Percentiles rank a stretch among this genome's conserved stretches.
These are phyloP conservation scores for Pharnaceum exiguum DNA, from an alignment of 148 eudicot species.

Conservation along the genomic window DNA sequence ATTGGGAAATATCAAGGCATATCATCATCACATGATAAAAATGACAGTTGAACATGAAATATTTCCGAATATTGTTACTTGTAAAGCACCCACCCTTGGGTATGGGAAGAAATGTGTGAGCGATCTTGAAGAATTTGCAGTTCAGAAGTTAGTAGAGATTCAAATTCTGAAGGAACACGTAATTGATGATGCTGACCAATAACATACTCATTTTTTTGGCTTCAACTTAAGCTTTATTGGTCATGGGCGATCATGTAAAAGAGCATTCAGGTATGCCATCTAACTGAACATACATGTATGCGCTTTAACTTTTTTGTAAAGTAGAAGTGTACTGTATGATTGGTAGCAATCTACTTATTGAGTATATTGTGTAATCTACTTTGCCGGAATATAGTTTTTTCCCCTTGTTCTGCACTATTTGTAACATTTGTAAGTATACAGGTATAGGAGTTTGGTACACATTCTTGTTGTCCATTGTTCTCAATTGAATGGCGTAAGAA, in stretches of 20 bases:
- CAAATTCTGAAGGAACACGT: constrained; percentile 23
- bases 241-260: background rate
- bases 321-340: no score
- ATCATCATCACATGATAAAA: constrained; percentile 27
- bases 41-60: constrained; percentile 28
- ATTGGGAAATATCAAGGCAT: constrained; percentile 29
- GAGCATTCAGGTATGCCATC: background rate
- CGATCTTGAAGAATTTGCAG: constrained; percentile 31
- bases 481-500: no score
- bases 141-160: constrained; percentile 23
- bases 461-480: no score
- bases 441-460: no score
- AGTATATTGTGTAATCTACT: no score
- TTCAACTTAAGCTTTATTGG: background rate
- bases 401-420: no score
- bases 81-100: constrained; percentile 29
- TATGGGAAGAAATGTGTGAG: constrained; percentile 27
- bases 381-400: no score
- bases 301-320: no score
- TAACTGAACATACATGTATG: background rate
- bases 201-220: no score
- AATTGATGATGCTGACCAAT: background rate
- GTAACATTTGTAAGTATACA: no score
- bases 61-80: constrained; percentile 39
- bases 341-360: no score